Percentiles rank a stretch among this genome's conserved stretches.
Conservation (phyloP, 192 early-diverging fungal species). For the Rhizophagus sp. region DNA sequence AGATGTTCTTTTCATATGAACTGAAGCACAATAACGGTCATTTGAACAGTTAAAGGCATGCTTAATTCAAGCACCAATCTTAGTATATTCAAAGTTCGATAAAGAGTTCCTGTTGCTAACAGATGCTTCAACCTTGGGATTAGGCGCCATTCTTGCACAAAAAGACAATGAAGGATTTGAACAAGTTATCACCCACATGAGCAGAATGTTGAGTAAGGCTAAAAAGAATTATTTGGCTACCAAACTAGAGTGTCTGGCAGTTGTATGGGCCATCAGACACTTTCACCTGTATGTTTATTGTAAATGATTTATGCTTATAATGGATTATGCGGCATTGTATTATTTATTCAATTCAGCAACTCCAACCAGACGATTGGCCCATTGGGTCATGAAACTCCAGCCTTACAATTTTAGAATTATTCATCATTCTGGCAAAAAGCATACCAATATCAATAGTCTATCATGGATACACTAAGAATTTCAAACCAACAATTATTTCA, state of each 20-base stretch:
- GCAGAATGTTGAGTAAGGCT: not conserved
- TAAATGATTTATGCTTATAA: not conserved
- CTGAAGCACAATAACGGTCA: not conserved
- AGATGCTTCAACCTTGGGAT: not conserved
- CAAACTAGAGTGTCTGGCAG: no score
- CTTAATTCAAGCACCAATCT: not conserved
- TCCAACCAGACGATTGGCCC: not conserved
- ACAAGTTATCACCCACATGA: not conserved
- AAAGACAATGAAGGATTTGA: not conserved
- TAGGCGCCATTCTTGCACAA: not conserved
- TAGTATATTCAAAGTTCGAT: not conserved
- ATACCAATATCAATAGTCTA: not conserved
- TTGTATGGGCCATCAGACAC: no score
- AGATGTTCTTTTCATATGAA: not conserved
- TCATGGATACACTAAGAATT: not conserved
- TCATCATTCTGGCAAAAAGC: not conserved
- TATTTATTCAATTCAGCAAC: not conserved
- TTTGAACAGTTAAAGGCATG: not conserved
- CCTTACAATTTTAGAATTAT: not conserved
- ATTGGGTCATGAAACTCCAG: not conserved
- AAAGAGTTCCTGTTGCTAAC: not conserved
- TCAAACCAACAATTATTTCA: no score
- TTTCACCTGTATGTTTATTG: slow-evolving; percentile 35
- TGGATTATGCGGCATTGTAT: not conserved
- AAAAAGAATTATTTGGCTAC: slow-evolving; percentile 2